A percentile compares a stretch with the other conserved stretches of the same genome.
These are phyloP conservation scores for Lipomyces sp. DNA, from an alignment of 805 yeast species.

Conservation along the genomic window DNA sequence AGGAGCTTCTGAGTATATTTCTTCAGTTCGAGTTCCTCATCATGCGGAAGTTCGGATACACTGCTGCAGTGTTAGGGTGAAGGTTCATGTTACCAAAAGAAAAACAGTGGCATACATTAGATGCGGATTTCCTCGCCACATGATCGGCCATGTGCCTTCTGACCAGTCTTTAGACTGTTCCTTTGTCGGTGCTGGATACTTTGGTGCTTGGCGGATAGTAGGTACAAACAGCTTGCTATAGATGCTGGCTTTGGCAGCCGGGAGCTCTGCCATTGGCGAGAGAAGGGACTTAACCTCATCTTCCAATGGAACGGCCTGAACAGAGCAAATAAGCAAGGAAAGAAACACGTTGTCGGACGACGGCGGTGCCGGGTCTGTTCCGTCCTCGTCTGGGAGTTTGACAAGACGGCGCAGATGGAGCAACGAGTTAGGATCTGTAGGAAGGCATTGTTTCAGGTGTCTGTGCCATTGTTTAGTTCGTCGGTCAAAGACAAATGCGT, in stretches of 20 bases:
- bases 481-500: not conserved
- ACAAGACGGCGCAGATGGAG: constrained; percentile 40
- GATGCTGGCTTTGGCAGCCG: not conserved
- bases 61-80: constrained; percentile 47
- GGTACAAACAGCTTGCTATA: constrained; percentile 13
- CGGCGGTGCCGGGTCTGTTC: not conserved
- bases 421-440: constrained; percentile 36
- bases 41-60: constrained; percentile 49
- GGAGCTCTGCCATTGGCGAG: constrained; percentile 8
- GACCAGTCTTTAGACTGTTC: constrained; percentile 70
- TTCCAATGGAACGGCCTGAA: constrained; percentile 35
- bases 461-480: constrained; percentile 8
- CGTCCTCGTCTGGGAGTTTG: too few relatives aligned
- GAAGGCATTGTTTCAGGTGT: constrained; percentile 34
- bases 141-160: constrained; percentile 70
- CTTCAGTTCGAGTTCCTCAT: constrained; percentile 48
- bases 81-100: not conserved
- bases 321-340: constrained; percentile 50
- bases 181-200: constrained; percentile 63
- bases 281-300: constrained; percentile 35
- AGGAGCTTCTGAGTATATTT: constrained; percentile 37
- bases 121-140: constrained; percentile 88
- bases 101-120: constrained; percentile 30
- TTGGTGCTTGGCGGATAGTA: constrained; percentile 48
- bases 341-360: constrained; percentile 9